Evolutionary conservation across 2,329 filamentous ascomycete genomes (phyloP).

Genomic region (Macrophomina tecta): DNA sequence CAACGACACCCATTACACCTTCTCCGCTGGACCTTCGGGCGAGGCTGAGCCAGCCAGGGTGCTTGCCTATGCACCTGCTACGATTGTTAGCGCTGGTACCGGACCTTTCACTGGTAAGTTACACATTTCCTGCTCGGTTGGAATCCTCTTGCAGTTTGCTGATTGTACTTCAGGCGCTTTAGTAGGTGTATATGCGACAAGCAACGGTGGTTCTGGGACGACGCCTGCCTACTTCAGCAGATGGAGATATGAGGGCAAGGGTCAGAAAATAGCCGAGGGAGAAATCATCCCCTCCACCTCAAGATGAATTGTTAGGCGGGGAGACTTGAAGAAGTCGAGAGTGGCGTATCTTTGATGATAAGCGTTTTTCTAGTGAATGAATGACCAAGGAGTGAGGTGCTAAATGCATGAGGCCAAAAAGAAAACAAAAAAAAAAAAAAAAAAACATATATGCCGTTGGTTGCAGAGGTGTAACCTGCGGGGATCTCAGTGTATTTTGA

Average conservation of each 20-base stretch:
- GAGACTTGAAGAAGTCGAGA: too few species aligned
- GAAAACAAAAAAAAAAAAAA: too few species aligned
- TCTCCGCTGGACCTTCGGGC: conserved; percentile 36
- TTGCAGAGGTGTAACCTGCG: too few species aligned
- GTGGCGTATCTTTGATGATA: too few species aligned
- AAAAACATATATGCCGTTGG: too few species aligned
- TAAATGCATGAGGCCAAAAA: too few species aligned
- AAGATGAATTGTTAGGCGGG: not conserved
- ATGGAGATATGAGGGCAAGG: conserved; percentile 53
- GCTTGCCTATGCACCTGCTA: conserved; percentile 35
- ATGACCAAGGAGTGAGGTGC: too few species aligned
- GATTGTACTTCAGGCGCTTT: conserved; percentile 48
- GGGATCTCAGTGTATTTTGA: too few species aligned
- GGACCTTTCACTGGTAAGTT: conserved; percentile 31
- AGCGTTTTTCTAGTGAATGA: too few species aligned
- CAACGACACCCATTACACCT: conserved; percentile 55
- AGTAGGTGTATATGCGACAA: conserved; percentile 61
- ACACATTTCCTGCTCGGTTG: not conserved
- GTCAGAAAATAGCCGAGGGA: conserved; percentile 41
- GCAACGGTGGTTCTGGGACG: conserved; percentile 54
- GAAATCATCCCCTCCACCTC: conserved; percentile 39
- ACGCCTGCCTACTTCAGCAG: conserved; percentile 55
- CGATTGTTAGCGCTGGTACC: conserved; percentile 39
- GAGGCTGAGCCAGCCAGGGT: conserved; percentile 25
- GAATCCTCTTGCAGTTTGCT: not conserved